phyloP scores from a whole-genome alignment of 441 rosid genomes.

The Croton laevigatus region DNA sequence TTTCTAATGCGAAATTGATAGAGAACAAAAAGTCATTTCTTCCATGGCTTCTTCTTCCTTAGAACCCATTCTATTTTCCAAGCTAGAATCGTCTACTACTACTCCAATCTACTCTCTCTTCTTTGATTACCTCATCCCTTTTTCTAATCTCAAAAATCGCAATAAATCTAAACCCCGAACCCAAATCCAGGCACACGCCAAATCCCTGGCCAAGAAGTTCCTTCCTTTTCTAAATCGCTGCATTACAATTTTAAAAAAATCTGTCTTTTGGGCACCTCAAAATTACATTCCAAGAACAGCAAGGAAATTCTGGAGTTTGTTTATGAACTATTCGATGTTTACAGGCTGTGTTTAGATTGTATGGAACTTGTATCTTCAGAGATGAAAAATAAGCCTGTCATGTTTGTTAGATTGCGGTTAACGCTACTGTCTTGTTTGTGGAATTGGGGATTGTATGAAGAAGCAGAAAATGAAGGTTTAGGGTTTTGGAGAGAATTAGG shows the following conservation, averaged over 20 bases:
- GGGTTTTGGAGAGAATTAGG: too few species aligned
- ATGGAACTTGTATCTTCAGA: conserved; percentile 60
- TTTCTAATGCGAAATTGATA: too few species aligned
- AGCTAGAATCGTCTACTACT: conserved; percentile 32
- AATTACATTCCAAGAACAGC: background rate
- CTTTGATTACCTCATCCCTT: conserved; percentile 30
- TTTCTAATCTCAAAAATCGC: conserved; percentile 20
- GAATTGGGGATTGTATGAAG: conserved; percentile 45
- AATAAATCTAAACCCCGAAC: conserved; percentile 9
- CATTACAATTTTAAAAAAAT: conserved; percentile 35
- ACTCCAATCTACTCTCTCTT: conserved; percentile 26
- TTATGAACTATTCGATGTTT: conserved; percentile 40
- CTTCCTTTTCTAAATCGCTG: conserved; percentile 44
- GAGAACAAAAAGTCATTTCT: too few species aligned
- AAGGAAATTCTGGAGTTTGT: conserved; percentile 24
- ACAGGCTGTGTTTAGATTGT: conserved; percentile 63
- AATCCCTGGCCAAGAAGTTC: conserved; percentile 44
- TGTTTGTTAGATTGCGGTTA: conserved; percentile 51
- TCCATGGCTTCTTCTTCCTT: conserved; percentile 29
- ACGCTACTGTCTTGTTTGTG: conserved; percentile 53
- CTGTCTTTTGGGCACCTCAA: conserved; percentile 32
- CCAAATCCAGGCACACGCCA: conserved; percentile 20
- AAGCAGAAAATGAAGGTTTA: conserved; percentile 40
- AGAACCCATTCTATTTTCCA: conserved; percentile 27
- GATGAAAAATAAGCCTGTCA: conserved; percentile 59